Conservation (phyloP, 1,284 basidiomycete genomes). For the Omphalotus olearius region DNA sequence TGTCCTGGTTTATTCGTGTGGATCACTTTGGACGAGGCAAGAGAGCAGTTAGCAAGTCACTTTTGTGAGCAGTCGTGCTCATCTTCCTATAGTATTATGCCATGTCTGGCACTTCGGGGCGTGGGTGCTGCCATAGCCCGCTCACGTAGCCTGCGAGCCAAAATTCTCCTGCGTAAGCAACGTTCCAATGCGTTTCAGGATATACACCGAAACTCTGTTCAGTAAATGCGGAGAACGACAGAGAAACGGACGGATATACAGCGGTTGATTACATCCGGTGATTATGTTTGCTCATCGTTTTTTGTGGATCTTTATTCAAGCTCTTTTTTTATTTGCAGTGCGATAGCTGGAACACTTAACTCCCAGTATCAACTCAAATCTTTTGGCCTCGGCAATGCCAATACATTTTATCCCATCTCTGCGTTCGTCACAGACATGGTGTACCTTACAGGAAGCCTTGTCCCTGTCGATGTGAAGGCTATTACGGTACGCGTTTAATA, state of each 20-base stretch:
- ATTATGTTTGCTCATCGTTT: slow-evolving; percentile 14
- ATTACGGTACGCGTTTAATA: slow-evolving; percentile 52
- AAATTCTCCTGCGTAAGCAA: slow-evolving; percentile 78
- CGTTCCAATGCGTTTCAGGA: neutral
- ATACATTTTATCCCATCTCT: slow-evolving; percentile 61
- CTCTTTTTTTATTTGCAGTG: slow-evolving; percentile 37
- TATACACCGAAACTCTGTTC: slow-evolving; percentile 7
- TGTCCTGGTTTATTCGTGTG: slow-evolving; percentile 87
- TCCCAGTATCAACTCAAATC: slow-evolving; percentile 44
- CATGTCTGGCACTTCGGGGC: slow-evolving; percentile 84
- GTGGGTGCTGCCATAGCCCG: slow-evolving; percentile 79
- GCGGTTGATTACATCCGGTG: slow-evolving; percentile 84
- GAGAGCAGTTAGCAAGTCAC: slow-evolving; percentile 8
- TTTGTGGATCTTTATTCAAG: slow-evolving; percentile 13
- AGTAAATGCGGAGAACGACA: slow-evolving; percentile 90
- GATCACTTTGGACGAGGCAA: slow-evolving; percentile 89
- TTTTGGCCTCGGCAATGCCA: slow-evolving; percentile 54
- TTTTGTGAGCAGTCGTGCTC: slow-evolving; percentile 5
- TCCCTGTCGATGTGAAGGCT: slow-evolving; percentile 56
- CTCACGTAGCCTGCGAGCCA: slow-evolving; percentile 70
- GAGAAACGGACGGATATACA: slow-evolving; percentile 85
- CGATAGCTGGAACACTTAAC: slow-evolving; percentile 72
- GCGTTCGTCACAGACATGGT: slow-evolving; percentile 84
- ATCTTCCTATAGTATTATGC: slow-evolving; percentile 63
- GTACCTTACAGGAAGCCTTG: slow-evolving; percentile 60